Conservation (phyloP, 2,329 filamentous ascomycete species). For the Tolypocladium ophioglossoides region DNA sequence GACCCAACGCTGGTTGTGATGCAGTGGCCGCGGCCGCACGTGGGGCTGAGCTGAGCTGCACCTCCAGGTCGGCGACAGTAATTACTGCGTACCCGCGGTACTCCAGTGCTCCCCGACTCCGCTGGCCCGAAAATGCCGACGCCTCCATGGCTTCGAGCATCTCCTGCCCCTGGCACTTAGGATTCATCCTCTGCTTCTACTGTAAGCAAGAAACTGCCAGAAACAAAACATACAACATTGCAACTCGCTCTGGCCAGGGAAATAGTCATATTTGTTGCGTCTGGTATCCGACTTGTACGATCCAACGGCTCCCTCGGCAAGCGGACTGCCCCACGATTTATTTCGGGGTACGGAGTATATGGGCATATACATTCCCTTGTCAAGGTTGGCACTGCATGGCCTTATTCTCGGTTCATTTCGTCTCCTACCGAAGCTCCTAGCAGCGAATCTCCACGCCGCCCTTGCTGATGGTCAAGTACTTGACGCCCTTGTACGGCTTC, state of each 20-base stretch:
- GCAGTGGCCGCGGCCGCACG: not conserved
- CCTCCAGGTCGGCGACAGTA: not conserved
- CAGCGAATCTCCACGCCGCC: constrained; percentile 55
- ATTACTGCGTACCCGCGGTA: too few species aligned
- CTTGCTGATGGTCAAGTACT: constrained; percentile 75
- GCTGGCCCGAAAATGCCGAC: not conserved
- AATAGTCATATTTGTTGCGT: not conserved
- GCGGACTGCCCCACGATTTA: too few species aligned
- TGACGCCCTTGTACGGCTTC: constrained; percentile 95
- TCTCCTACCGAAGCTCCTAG: constrained; percentile 15
- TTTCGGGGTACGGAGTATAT: too few species aligned
- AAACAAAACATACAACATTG: not conserved
- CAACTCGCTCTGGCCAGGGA: not conserved
- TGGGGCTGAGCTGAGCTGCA: not conserved
- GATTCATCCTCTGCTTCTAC: not conserved
- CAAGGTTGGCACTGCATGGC: too few species aligned
- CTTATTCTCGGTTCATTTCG: not conserved
- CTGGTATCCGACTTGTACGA: not conserved
- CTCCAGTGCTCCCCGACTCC: not conserved
- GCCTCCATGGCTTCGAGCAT: too few species aligned
- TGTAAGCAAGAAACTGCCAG: not conserved
- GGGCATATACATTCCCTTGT: too few species aligned
- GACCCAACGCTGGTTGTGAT: not conserved
- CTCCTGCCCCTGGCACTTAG: not conserved
- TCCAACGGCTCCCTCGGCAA: too few species aligned